These are phyloP conservation scores for Hypoxylon sp. DNA, from an alignment of 2,329 filamentous ascomycete genomes.

Conservation along the genomic window DNA sequence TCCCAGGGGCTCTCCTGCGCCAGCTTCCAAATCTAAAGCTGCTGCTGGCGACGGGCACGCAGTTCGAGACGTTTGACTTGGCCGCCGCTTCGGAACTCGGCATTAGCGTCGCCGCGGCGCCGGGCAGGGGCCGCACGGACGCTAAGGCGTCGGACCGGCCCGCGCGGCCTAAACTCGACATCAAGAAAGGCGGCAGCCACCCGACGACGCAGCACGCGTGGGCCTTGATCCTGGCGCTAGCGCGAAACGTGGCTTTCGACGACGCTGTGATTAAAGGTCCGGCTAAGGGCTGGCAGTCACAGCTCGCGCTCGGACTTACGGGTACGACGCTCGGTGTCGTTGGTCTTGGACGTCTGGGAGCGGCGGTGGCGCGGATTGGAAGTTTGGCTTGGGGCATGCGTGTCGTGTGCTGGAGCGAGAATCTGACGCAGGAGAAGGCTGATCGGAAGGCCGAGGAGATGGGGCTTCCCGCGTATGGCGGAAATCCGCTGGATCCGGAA, in stretches of 20 bases:
- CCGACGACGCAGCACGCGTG: slow-evolving; percentile 69
- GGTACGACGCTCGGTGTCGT: slow-evolving; percentile 72
- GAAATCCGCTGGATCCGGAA: slow-evolving; percentile 47
- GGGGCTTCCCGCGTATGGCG: slow-evolving; percentile 61
- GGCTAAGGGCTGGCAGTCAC: slow-evolving; percentile 68
- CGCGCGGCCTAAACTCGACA: slow-evolving; percentile 42
- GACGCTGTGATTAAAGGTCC: slow-evolving; percentile 67
- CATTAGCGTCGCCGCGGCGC: slow-evolving; percentile 66
- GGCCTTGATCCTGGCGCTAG: slow-evolving; percentile 68
- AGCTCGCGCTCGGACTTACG: slow-evolving; percentile 66
- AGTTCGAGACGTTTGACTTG: slow-evolving; percentile 72
- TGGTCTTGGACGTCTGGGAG: slow-evolving; percentile 73
- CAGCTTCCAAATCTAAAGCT: slow-evolving; percentile 73
- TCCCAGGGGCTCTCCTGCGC: slow-evolving; percentile 65
- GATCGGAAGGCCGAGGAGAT: slow-evolving; percentile 66
- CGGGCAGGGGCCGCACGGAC: slow-evolving; percentile 52
- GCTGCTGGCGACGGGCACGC: slow-evolving; percentile 71
- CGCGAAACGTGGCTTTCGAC: slow-evolving; percentile 70
- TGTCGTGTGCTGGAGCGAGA: slow-evolving; percentile 74
- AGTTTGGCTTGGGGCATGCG: slow-evolving; percentile 73
- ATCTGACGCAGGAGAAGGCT: slow-evolving; percentile 72
- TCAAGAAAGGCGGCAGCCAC: slow-evolving; percentile 55
- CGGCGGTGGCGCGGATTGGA: slow-evolving; percentile 70
- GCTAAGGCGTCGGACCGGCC: slow-evolving; percentile 11
- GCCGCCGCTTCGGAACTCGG: slow-evolving; percentile 61